Evolutionary conservation across 768 basidiomycete genomes (phyloP).

Genomic region (Mycena alexandri): DNA sequence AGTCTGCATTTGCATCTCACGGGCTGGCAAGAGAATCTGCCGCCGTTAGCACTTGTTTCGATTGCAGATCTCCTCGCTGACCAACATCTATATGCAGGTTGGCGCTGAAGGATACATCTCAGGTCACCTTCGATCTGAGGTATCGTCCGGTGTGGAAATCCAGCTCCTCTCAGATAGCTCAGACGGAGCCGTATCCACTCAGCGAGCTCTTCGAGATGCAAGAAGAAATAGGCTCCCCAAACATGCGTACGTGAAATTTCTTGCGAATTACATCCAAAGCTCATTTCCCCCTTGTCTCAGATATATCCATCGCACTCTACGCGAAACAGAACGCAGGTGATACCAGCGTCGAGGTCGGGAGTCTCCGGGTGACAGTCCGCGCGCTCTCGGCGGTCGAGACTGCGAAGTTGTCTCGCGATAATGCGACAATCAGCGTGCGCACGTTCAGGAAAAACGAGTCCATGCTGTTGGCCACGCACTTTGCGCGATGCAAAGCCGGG

Average conservation of each 20-base stretch:
- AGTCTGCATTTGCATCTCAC: neutral
- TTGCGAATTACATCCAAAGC: neutral
- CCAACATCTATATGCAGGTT: neutral
- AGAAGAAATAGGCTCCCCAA: neutral
- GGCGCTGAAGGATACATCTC: neutral
- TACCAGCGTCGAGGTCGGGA: neutral
- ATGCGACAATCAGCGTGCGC: neutral
- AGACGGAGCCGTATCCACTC: neutral
- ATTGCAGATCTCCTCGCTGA: neutral
- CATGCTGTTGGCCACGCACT: constrained; percentile 6
- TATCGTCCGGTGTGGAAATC: neutral
- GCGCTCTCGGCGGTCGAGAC: constrained; percentile 3
- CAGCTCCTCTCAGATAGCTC: constrained; percentile 1
- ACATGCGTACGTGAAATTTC: neutral
- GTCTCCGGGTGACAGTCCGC: neutral
- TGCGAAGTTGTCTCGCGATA: neutral
- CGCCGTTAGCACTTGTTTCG: neutral
- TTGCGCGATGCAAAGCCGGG: constrained; percentile 3
- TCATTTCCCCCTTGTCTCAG: neutral
- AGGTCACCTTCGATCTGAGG: constrained; percentile 10
- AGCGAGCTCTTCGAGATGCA: constrained; percentile 12
- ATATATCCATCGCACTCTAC: constrained; percentile 4
- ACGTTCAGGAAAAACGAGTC: neutral
- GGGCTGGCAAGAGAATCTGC: constrained; percentile 7
- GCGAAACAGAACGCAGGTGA: neutral